Evolutionary conservation across 2,329 filamentous ascomycete genomes (phyloP).

Genomic region (Penicillium sp.): DNA sequence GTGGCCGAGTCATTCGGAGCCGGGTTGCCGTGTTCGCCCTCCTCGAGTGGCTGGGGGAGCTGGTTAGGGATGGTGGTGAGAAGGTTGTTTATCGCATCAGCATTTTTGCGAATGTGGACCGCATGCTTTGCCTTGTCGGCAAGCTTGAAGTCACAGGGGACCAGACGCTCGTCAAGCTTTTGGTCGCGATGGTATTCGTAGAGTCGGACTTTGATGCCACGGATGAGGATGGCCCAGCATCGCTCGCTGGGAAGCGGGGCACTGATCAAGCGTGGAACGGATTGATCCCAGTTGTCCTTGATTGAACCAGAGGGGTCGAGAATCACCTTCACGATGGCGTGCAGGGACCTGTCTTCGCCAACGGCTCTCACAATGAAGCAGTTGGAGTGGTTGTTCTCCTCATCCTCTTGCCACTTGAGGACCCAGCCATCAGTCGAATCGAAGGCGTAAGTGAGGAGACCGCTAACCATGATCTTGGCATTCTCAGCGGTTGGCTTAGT

Average conservation of each 20-base stretch:
- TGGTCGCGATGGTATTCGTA: constrained; percentile 3
- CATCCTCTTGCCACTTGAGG: neutral
- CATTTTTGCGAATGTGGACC: neutral
- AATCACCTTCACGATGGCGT: constrained; percentile 1
- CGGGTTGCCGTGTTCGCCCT: neutral
- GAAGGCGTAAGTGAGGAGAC: neutral
- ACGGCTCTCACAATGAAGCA: neutral
- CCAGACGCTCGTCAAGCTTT: neutral
- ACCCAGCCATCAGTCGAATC: neutral
- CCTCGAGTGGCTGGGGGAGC: neutral
- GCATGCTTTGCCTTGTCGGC: neutral
- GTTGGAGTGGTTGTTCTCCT: neutral
- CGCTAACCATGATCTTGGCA: neutral
- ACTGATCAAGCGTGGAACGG: neutral
- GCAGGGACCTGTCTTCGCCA: neutral
- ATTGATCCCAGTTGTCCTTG: neutral
- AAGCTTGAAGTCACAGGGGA: constrained; percentile 4
- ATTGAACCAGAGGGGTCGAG: neutral
- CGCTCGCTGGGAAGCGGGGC: neutral
- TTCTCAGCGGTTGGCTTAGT: neutral
- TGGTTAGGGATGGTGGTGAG: neutral
- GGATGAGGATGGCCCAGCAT: constrained; percentile 5
- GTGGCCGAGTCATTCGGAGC: neutral
- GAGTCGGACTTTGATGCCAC: neutral
- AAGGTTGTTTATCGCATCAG: neutral